Conservation (phyloP, 257 asterid genomes). For the Solanum bulbocastanum region DNA sequence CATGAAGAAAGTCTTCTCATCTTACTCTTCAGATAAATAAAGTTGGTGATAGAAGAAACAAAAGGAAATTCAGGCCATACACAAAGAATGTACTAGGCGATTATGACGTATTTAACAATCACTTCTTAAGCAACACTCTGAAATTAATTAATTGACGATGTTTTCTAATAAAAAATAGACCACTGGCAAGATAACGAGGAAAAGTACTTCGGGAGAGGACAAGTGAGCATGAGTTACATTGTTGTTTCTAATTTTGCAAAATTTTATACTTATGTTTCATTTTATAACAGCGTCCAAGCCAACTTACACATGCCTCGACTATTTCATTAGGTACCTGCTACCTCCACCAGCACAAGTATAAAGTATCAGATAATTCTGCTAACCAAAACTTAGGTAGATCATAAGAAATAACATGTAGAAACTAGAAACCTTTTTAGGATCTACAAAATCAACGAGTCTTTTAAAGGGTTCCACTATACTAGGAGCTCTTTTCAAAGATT, state of each 20-base stretch:
- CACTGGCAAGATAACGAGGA: background rate
- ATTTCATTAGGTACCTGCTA: background rate
- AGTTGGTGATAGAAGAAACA: background rate
- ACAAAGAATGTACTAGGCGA: background rate
- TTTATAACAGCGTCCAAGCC: background rate
- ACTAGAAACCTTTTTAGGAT: background rate
- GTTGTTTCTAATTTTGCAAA: background rate
- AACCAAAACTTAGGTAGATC: background rate
- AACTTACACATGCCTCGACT: background rate
- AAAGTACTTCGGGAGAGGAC: background rate
- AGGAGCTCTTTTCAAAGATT: background rate
- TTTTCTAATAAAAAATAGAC: background rate
- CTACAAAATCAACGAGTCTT: background rate
- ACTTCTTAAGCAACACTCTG: background rate
- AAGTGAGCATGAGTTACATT: background rate
- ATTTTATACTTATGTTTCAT: background rate
- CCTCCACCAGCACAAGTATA: background rate
- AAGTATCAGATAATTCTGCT: background rate
- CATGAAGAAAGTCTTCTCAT: background rate
- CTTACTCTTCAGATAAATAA: background rate
- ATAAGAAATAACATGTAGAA: background rate
- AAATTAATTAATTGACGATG: background rate
- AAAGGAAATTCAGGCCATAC: background rate
- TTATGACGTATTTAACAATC: background rate
- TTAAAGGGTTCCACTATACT: background rate